Percentiles rank a stretch among this genome's conserved stretches.
phyloP scores from a whole-genome alignment of 257 asterid genomes.

The Nicotiana obtusifolia region DNA sequence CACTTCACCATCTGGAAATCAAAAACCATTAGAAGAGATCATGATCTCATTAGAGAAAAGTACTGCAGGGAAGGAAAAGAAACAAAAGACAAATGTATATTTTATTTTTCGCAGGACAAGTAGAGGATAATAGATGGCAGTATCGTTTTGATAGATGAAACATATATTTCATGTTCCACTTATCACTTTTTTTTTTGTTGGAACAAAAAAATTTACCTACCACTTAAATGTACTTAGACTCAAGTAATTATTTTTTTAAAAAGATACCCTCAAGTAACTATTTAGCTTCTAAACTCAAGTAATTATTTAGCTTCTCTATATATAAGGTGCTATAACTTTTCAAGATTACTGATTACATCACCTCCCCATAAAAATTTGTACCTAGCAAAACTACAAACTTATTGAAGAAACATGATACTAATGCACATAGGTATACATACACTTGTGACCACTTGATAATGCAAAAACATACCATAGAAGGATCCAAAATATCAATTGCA shows the following conservation, averaged over 20 bases:
- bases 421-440: not conserved
- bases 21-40: constrained; percentile 10
- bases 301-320: not conserved
- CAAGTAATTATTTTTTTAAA: too few relatives aligned
- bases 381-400: not conserved
- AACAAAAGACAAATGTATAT: not conserved
- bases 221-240: not conserved
- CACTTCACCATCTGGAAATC: constrained; percentile 66
- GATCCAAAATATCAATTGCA: constrained; percentile 95
- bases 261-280: not conserved
- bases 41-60: not conserved
- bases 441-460: not conserved
- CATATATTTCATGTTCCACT: not conserved
- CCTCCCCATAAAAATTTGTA: not conserved
- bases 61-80: not conserved
- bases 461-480: constrained; percentile 55
- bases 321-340: not conserved
- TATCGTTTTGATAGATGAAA: not conserved
- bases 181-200: not conserved
- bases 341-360: not conserved
- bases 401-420: not conserved
- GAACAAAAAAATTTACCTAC: not conserved
- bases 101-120: not conserved
- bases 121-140: not conserved
- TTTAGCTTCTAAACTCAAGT: not conserved